phyloP scores from a whole-genome alignment of 441 rosid species.

The Macaranga tanarius region DNA sequence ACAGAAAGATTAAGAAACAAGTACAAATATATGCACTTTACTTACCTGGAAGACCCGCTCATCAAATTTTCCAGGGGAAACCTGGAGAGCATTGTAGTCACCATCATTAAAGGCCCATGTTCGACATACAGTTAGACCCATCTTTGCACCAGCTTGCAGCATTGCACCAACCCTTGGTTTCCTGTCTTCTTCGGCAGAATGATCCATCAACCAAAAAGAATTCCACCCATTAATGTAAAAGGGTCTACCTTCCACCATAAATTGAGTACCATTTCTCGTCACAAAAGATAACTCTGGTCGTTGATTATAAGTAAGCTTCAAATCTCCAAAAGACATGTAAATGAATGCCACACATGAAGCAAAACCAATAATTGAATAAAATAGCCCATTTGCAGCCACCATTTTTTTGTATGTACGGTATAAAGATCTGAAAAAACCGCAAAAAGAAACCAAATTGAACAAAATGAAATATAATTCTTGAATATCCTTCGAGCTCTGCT shows the following conservation, averaged over 20 bases:
- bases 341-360: slow-evolving; percentile 68
- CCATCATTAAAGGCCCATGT: slow-evolving; percentile 99
- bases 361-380: slow-evolving; percentile 72
- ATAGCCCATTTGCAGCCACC: slow-evolving; percentile 56
- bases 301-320: slow-evolving; percentile 36
- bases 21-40: background rate
- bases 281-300: slow-evolving; percentile 55
- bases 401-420: slow-evolving; percentile 30
- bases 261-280: slow-evolving; percentile 66
- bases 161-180: slow-evolving; percentile 63
- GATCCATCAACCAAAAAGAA: slow-evolving; percentile 95
- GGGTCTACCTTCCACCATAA: slow-evolving; percentile 58
- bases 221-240: slow-evolving; percentile 90
- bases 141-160: slow-evolving; percentile 78
- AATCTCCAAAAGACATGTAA: slow-evolving; percentile 78
- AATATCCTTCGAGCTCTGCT: slow-evolving; percentile 30
- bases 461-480: background rate
- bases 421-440: slow-evolving; percentile 17
- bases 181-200: slow-evolving; percentile 66
- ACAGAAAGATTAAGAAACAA: background rate
- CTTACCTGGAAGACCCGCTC: slow-evolving; percentile 84
- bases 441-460: slow-evolving; percentile 1
- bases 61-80: slow-evolving; percentile 87
- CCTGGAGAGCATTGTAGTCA: slow-evolving; percentile 81
- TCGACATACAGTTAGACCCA: slow-evolving; percentile 93